These are phyloP conservation scores for Rhipidocladum racemiflorum DNA, from an alignment of 176 grass and related monocot species.

Conservation along the genomic window DNA sequence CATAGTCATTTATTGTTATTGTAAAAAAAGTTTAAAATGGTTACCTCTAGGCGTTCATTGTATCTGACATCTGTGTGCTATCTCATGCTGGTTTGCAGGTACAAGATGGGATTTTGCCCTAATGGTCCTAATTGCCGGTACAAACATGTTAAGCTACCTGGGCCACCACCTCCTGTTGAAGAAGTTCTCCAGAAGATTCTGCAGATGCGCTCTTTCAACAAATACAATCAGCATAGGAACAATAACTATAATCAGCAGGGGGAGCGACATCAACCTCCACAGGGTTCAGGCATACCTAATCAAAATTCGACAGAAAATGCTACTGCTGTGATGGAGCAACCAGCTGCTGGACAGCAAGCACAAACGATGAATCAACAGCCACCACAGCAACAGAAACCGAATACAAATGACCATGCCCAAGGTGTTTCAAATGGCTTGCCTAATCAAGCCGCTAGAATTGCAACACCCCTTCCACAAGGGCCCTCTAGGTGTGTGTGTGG, in stretches of 20 bases:
- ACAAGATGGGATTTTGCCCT: constrained; percentile 96
- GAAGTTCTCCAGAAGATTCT: constrained; percentile 89
- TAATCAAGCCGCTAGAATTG: constrained; percentile 61
- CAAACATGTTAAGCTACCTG: constrained; percentile 63
- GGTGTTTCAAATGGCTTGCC: constrained; percentile 60
- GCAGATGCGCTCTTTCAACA: constrained; percentile 49
- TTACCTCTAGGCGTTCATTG: background rate
- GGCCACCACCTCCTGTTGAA: constrained; percentile 62
- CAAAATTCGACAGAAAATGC: constrained; percentile 51
- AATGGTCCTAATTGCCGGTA: constrained; percentile 91
- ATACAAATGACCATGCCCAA: constrained; percentile 46
- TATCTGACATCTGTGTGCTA: background rate
- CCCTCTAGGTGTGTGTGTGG: constrained; percentile 97
- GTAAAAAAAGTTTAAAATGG: background rate
- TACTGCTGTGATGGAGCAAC: constrained; percentile 22
- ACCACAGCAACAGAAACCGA: constrained; percentile 43
- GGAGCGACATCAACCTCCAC: constrained; percentile 58
- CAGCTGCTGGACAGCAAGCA: constrained; percentile 47
- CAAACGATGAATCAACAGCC: constrained; percentile 53
- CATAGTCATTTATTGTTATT: background rate
- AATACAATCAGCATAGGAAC: constrained; percentile 64
- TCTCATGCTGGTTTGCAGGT: constrained; percentile 50
- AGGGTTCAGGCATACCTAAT: constrained; percentile 52
- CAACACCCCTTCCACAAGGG: constrained; percentile 87
- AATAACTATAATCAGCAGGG: constrained; percentile 63